Base-by-base conservation (phyloP, 169 alveolate genomes). In the Babesia divergens region DNA sequence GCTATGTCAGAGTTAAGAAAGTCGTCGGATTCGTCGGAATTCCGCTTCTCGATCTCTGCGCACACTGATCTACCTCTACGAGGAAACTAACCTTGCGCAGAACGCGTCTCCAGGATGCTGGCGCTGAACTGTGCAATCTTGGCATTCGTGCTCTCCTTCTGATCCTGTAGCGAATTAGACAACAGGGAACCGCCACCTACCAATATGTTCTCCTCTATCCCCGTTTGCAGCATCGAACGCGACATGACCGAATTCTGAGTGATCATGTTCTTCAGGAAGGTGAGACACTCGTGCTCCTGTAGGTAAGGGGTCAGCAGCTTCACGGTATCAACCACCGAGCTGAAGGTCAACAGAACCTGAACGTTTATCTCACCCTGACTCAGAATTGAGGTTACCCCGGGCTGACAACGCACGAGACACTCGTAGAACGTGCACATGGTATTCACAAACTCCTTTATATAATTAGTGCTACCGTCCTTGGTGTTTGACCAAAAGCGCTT, bases 281-380 rank as follows among this genome's bases (percentile, higher is more conserved):
- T 18, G n/a, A 77, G 37, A 42, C 86, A 77, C 37, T 77, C 86
- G 34, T 77, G 86, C 43, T 77, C 86, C 43, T 69, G 75, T 35
- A 77, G 67, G 64, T 58, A 77, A 29, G 86, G 86, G 18, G 82
- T 77, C 49, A 77, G 55, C 64, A 77, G 44, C 76, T 68, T 58
- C 13, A 77, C 43, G 7, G 82, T 9, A 20, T 67, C 76, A 13
- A 77, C 65, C 52, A 77, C 50, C 44, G 60, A 64, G 29, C 59
- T 40, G 42, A 35, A 77, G 22, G 18, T 11, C 59, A 77, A 43
- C 82, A 77, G 56, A 29, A 62, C 68, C 50, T 77, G 80, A 13
- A 77, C 62, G 65, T 77, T 46, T 3, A 77, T 58, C 40, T 68
- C 82, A 14, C 72, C 86, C 40, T 67, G 51, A 28, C 31, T 49